Evolutionary conservation across 2,329 filamentous ascomycete species (phyloP).

Genomic region (Helotiales sp.): DNA sequence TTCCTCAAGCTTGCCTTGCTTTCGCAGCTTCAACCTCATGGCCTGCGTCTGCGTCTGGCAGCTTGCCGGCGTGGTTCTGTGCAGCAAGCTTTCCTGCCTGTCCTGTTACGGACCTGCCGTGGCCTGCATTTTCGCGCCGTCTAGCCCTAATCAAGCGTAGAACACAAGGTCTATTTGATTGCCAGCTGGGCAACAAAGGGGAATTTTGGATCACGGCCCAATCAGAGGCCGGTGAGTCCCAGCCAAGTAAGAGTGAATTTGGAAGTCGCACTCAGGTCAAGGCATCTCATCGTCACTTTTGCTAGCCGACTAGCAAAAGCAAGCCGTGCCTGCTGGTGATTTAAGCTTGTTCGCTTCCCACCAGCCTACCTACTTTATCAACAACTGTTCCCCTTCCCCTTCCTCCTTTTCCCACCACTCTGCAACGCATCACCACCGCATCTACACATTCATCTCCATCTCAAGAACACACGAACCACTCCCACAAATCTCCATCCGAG

Average conservation of each 20-base stretch:
- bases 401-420: background rate
- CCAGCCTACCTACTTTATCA: background rate
- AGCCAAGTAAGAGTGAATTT: background rate
- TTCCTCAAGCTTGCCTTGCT: background rate
- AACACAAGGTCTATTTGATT: background rate
- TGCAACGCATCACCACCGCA: background rate
- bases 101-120: background rate
- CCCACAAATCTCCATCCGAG: background rate
- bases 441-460: slow-evolving; percentile 2
- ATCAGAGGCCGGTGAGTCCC: background rate
- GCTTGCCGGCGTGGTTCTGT: background rate
- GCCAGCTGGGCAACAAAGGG: background rate
- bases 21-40: background rate
- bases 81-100: background rate
- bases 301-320: background rate
- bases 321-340: background rate
- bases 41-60: background rate
- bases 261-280: background rate
- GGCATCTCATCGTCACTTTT: background rate
- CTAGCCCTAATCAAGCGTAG: background rate
- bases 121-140: background rate
- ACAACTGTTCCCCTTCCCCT: background rate
- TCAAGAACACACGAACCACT: background rate
- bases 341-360: slow-evolving; percentile 4
- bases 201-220: background rate